A percentile compares a stretch with the other conserved stretches of the same genome.
phyloP scores from a whole-genome alignment of 495 filamentous ascomycete species.

The Talaromyces nanjingensis region DNA sequence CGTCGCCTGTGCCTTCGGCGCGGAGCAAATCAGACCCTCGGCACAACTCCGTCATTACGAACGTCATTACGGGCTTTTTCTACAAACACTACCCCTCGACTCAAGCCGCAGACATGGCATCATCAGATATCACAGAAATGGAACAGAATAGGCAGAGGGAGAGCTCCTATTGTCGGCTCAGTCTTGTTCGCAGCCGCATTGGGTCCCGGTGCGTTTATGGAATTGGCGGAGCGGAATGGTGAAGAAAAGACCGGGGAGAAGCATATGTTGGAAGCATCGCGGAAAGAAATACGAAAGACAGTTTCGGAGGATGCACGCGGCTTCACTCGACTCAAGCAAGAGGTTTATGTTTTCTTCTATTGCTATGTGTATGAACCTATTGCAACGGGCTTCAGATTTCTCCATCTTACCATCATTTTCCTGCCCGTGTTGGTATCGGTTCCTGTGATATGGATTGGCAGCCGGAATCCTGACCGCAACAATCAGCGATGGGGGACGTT shows the following conservation, averaged over 20 bases:
- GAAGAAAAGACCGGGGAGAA: slow-evolving; percentile 64
- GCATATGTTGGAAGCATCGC: slow-evolving; percentile 78
- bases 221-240: slow-evolving; percentile 60
- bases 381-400: slow-evolving; percentile 77
- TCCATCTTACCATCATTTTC: slow-evolving; percentile 83
- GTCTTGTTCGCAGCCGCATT: slow-evolving; percentile 46
- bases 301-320: slow-evolving; percentile 54
- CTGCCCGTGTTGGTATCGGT: slow-evolving; percentile 77
- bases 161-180: slow-evolving; percentile 24
- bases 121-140: neutral
- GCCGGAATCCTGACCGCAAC: slow-evolving; percentile 47
- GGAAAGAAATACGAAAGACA: slow-evolving; percentile 63
- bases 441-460: slow-evolving; percentile 75
- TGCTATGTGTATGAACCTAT: slow-evolving; percentile 76
- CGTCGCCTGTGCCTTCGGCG: slow-evolving; percentile 48
- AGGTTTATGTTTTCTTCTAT: slow-evolving; percentile 57
- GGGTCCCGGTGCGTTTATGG: slow-evolving; percentile 63
- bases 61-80: slow-evolving; percentile 25
- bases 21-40: slow-evolving; percentile 19
- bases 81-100: neutral
- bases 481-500: slow-evolving; percentile 72
- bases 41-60: slow-evolving; percentile 9
- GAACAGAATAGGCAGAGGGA: slow-evolving; percentile 19
- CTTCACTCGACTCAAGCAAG: slow-evolving; percentile 43
- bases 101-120: neutral